Evolutionary conservation across 2,329 filamentous ascomycete species (phyloP).

Genomic region (Trichoderma asperellum): DNA sequence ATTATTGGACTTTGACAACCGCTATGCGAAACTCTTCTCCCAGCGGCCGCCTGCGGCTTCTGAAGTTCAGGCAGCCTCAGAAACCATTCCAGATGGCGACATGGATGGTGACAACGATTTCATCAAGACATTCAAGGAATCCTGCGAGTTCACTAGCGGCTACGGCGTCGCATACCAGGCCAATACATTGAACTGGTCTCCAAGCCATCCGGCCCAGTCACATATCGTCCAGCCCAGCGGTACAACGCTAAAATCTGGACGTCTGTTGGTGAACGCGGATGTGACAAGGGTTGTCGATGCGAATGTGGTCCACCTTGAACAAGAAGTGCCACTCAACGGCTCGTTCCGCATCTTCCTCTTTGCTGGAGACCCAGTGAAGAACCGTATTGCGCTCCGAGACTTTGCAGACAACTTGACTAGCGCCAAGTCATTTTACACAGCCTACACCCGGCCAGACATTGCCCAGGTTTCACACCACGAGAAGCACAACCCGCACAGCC

Average conservation of each 20-base stretch:
- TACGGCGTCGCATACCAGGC: conserved; percentile 86
- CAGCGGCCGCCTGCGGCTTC: conserved; percentile 71
- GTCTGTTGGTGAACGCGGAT: conserved; percentile 75
- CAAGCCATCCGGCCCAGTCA: conserved; percentile 71
- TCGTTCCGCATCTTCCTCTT: conserved; percentile 87
- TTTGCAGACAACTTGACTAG: conserved; percentile 67
- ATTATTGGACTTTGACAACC: conserved; percentile 83
- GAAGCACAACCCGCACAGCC: conserved; percentile 80
- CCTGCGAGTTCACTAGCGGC: conserved; percentile 89
- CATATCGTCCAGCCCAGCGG: conserved; percentile 68
- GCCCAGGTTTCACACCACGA: conserved; percentile 73
- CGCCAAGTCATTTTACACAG: conserved; percentile 72
- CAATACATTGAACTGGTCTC: conserved; percentile 83
- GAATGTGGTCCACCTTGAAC: conserved; percentile 87
- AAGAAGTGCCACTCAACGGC: conserved; percentile 86
- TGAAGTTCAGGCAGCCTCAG: conserved; percentile 69
- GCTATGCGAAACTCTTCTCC: conserved; percentile 89
- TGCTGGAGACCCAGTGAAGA: conserved; percentile 67
- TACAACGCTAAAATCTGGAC: conserved; percentile 71
- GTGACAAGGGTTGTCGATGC: conserved; percentile 87
- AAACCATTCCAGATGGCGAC: conserved; percentile 34
- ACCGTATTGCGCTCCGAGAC: conserved; percentile 67
- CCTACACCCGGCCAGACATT: conserved; percentile 66
- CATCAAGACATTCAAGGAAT: conserved; percentile 86
- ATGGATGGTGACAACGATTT: conserved; percentile 67